These are phyloP conservation scores for Camelina laxa DNA, from an alignment of 345 rosid genomes.

Conservation along the genomic window DNA sequence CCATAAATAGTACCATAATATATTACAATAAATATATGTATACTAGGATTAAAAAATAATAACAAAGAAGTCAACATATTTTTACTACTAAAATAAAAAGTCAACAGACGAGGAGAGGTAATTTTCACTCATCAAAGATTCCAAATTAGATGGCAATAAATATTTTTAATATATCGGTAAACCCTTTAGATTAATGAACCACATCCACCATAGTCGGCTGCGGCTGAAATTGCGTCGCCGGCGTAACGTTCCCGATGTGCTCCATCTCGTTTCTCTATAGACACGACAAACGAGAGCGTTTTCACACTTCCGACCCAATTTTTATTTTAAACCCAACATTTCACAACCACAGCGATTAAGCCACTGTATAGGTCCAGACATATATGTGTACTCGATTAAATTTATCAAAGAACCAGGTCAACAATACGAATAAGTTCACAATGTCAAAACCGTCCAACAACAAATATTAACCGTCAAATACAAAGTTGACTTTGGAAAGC, in stretches of 20 bases:
- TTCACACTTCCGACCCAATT: conserved; percentile 9
- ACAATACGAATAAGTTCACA: background rate
- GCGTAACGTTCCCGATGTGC: conserved; percentile 29
- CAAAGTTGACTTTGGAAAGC: background rate
- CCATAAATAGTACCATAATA: conserved; percentile 1
- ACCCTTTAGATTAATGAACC: conserved; percentile 20
- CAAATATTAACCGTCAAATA: background rate
- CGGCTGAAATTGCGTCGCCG: conserved; percentile 37
- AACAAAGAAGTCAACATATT: background rate
- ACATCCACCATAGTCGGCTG: conserved; percentile 14
- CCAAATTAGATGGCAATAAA: conserved; percentile 5
- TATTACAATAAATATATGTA: background rate
- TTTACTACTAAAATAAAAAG: background rate
- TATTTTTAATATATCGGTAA: conserved; percentile 18
- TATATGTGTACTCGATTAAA: background rate
- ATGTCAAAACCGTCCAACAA: conserved; percentile 6
- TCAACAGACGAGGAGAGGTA: background rate
- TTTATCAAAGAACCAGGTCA: background rate
- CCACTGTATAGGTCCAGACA: background rate
- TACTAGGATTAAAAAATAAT: background rate
- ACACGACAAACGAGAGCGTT: conserved; percentile 16
- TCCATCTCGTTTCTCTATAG: conserved; percentile 21
- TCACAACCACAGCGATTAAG: background rate
- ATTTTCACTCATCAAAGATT: conserved; percentile 11
- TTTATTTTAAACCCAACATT: background rate